phyloP scores from a whole-genome alignment of 352 stramenopile genomes.

The Phytopythium chamaehyphon region DNA sequence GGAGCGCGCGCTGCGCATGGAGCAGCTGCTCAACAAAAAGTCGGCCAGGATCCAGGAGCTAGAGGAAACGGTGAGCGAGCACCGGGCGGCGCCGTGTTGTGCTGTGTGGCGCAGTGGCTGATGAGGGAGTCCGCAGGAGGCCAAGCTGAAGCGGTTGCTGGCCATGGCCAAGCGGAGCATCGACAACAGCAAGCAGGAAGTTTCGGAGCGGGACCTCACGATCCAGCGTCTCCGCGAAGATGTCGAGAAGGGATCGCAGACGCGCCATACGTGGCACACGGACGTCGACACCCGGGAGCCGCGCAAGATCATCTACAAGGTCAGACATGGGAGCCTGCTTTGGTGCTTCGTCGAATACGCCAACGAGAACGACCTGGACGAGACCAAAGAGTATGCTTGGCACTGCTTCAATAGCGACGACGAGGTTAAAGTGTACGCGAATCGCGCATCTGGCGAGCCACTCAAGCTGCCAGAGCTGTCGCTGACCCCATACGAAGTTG shows the following conservation, averaged over 20 bases:
- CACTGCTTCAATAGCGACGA: constrained; percentile 59
- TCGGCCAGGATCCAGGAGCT: constrained; percentile 70
- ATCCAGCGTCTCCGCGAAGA: constrained; percentile 50
- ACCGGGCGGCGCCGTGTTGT: no score
- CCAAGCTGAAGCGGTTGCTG: constrained; percentile 78
- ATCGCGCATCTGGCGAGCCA: constrained; percentile 54
- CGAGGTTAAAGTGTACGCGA: constrained; percentile 60
- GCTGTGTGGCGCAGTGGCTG: no score
- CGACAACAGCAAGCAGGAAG: constrained; percentile 84
- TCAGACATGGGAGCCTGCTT: constrained; percentile 47
- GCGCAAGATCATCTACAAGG: constrained; percentile 60
- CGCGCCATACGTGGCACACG: constrained; percentile 44
- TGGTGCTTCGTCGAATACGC: constrained; percentile 86
- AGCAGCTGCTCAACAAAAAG: constrained; percentile 65
- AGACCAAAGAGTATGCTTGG: constrained; percentile 65
- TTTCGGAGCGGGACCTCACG: constrained; percentile 55
- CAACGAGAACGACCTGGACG: constrained; percentile 62
- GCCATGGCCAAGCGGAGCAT: constrained; percentile 88
- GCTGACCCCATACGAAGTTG: constrained; percentile 67
- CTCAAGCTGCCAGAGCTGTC: constrained; percentile 58
- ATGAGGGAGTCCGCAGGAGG: no score
- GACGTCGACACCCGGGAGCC: constrained; percentile 50
- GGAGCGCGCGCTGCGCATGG: constrained; percentile 53
- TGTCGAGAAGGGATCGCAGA: constrained; percentile 32
- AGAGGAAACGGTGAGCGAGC: constrained; percentile 55